phyloP scores from a whole-genome alignment of 176 grass and related monocot genomes.

The Juncus inflexus region DNA sequence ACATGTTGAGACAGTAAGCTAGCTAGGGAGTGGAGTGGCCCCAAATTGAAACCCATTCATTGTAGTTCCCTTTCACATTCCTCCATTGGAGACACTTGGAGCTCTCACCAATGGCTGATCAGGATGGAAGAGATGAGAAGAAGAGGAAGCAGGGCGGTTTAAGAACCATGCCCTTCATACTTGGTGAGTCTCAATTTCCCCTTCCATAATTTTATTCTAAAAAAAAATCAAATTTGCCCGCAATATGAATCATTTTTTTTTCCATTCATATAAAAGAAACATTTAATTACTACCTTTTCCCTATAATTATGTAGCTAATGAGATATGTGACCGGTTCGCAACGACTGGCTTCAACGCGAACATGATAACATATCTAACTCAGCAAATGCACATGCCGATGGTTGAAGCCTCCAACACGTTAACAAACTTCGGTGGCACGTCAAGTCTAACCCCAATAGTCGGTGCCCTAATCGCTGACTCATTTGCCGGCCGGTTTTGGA shows the following conservation, averaged over 20 bases:
- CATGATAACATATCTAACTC: constrained; percentile 80
- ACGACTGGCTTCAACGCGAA: constrained; percentile 61
- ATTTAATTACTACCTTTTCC: background rate
- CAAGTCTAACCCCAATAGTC: constrained; percentile 64
- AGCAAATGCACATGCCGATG: constrained; percentile 65
- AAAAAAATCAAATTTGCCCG: constrained; percentile 5
- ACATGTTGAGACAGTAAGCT: constrained; percentile 7
- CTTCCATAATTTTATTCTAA: background rate
- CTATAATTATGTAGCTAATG: constrained; percentile 44
- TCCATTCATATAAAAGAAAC: background rate
- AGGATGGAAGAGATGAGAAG: constrained; percentile 12
- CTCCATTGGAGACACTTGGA: constrained; percentile 16
- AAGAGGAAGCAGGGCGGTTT: constrained; percentile 46
- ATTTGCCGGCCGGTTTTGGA: constrained; percentile 81
- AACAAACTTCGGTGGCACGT: constrained; percentile 53
- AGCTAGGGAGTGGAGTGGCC: constrained; percentile 10
- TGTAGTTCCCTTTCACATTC: constrained; percentile 18
- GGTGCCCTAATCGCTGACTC: constrained; percentile 77
- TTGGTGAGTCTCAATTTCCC: constrained; percentile 32
- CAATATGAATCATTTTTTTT: no score
- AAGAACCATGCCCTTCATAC: constrained; percentile 90
- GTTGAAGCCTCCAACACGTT: constrained; percentile 68
- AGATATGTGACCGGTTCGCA: constrained; percentile 62
- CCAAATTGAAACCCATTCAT: constrained; percentile 18
- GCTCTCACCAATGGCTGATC: constrained; percentile 11